A percentile compares a stretch with the other conserved stretches of the same genome.
These are phyloP conservation scores for Alternaria angustiovoidea DNA, from an alignment of 2,329 filamentous ascomycete genomes.

Conservation along the genomic window DNA sequence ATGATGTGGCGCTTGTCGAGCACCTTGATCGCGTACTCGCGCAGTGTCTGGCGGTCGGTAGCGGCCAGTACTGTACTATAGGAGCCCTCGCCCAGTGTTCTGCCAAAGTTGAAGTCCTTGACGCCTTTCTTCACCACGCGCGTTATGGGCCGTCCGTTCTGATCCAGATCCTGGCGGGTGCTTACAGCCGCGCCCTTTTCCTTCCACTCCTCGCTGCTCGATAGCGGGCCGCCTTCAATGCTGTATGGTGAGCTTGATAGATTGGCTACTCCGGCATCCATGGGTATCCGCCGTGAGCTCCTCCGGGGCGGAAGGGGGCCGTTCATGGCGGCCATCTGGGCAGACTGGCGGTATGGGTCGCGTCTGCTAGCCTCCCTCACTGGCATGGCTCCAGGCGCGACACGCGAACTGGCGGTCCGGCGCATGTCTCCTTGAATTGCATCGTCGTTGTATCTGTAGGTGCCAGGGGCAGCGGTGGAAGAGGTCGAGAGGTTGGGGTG, in stretches of 20 bases:
- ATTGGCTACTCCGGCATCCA: slow-evolving; percentile 51
- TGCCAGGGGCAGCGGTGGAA: slow-evolving; percentile 52
- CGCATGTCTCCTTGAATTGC: slow-evolving; percentile 45
- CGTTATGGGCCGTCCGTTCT: slow-evolving; percentile 80
- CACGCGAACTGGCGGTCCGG: slow-evolving; percentile 70
- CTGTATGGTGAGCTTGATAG: slow-evolving; percentile 57
- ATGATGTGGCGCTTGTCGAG: slow-evolving; percentile 99
- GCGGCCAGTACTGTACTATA: slow-evolving; percentile 96
- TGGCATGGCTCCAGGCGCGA: slow-evolving; percentile 67
- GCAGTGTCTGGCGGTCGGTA: slow-evolving; percentile 90
- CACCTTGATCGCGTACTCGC: slow-evolving; percentile 98
- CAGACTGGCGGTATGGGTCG: slow-evolving; percentile 70
- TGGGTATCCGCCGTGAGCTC: slow-evolving; percentile 75
- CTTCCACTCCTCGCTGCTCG: slow-evolving; percentile 92
- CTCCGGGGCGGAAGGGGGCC: slow-evolving; percentile 76
- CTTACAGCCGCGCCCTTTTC: slow-evolving; percentile 90
- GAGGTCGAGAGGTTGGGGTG: slow-evolving; percentile 58
- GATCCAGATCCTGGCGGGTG: slow-evolving; percentile 82
- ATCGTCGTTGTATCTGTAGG: slow-evolving; percentile 60
- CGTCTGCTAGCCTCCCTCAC: slow-evolving; percentile 74
- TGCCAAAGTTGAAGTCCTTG: slow-evolving; percentile 93
- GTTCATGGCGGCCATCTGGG: slow-evolving; percentile 63
- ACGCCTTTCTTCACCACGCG: slow-evolving; percentile 95
- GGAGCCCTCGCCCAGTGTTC: slow-evolving; percentile 90
- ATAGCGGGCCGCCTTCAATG: slow-evolving; percentile 64